Conservation (phyloP, 768 basidiomycete genomes). For the Leccinum imitatum region DNA sequence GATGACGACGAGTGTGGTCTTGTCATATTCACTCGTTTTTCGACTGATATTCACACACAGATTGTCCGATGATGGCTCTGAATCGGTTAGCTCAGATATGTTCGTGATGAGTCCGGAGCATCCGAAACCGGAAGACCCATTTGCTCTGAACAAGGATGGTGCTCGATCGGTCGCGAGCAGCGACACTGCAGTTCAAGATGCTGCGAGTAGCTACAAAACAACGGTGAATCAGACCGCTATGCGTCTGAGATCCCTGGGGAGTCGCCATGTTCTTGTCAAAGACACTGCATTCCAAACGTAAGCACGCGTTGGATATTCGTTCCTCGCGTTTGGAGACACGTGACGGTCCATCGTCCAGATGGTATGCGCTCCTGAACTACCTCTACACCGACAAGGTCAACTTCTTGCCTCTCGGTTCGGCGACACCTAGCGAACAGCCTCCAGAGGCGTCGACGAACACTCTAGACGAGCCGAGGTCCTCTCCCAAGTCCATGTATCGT, state of each 20-base stretch:
- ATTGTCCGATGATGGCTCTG: constrained; percentile 14
- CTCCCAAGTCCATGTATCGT: constrained; percentile 47
- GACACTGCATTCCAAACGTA: constrained; percentile 30
- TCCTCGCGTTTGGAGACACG: not conserved
- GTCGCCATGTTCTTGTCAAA: constrained; percentile 15
- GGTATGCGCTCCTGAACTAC: constrained; percentile 40
- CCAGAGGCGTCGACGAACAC: constrained; percentile 2
- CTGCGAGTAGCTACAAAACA: not conserved
- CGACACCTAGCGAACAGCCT: constrained; percentile 1
- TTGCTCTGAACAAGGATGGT: not conserved
- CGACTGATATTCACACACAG: constrained; percentile 8
- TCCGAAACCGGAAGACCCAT: not conserved
- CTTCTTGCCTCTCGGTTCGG: constrained; percentile 32
- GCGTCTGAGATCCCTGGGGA: constrained; percentile 17
- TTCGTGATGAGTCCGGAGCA: constrained; percentile 21
- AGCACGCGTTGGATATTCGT: not conserved
- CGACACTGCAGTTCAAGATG: constrained; percentile 6
- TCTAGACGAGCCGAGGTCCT: constrained; percentile 27
- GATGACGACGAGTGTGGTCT: constrained; percentile 10
- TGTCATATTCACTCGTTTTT: not conserved
- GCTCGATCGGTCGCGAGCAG: constrained; percentile 6
- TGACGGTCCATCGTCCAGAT: constrained; percentile 22
- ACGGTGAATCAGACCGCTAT: not conserved
- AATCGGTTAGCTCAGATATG: constrained; percentile 16
- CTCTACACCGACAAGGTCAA: constrained; percentile 36